A percentile compares a stretch with the other conserved stretches of the same genome.
Conservation (phyloP, 257 asterid species). For the Solanum neorickii region DNA sequence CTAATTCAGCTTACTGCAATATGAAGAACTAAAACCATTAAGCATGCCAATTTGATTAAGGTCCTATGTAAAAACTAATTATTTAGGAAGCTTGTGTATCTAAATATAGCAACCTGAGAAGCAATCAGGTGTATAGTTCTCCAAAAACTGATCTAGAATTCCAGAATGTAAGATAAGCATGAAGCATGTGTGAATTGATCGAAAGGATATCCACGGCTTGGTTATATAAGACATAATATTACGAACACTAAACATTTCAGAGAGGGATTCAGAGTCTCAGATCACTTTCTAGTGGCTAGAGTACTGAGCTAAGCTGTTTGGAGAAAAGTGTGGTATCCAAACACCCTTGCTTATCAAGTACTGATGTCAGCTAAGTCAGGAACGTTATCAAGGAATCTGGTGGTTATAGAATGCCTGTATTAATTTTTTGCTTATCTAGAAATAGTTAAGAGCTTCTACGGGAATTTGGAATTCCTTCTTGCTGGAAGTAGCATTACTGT, state of each 20-base stretch:
- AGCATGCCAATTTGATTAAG: neutral
- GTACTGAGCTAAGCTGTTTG: neutral
- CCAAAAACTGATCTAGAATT: neutral
- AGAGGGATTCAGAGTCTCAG: neutral
- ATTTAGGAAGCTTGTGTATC: neutral
- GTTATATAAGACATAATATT: neutral
- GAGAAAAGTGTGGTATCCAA: neutral
- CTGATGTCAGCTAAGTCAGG: neutral
- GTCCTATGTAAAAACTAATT: neutral
- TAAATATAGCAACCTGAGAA: neutral
- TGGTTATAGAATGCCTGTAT: neutral
- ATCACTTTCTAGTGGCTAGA: neutral
- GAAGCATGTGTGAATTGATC: neutral
- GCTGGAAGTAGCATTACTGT: neutral
- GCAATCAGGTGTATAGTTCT: neutral
- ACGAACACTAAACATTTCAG: neutral
- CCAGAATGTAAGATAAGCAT: neutral
- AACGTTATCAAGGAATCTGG: neutral
- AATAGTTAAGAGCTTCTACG: neutral
- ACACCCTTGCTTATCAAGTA: neutral
- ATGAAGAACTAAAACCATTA: neutral
- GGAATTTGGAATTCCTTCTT: neutral
- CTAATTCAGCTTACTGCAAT: neutral
- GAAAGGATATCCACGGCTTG: neutral
- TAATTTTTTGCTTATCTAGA: neutral